These are phyloP conservation scores for Cunninghamia lanceolata DNA, from an alignment of 75 land plant genomes.

Conservation along the genomic window DNA sequence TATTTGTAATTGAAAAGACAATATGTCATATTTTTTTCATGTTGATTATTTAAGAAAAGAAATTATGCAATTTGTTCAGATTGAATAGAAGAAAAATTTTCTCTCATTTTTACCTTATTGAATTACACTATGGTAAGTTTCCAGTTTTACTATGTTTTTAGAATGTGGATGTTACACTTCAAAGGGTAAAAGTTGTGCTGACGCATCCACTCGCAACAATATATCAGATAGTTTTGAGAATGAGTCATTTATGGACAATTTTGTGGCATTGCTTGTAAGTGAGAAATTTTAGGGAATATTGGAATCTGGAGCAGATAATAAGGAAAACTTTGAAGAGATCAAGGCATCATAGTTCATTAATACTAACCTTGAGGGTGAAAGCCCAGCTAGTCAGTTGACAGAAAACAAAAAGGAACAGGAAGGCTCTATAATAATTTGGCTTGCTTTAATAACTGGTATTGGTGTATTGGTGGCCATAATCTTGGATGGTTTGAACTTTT, in stretches of 20 bases:
- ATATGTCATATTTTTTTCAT: no score
- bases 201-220: constrained; percentile 4
- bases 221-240: constrained; percentile 18
- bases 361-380: constrained; percentile 9
- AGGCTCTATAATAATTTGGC: constrained; percentile 57
- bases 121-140: no score
- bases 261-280: constrained; percentile 65
- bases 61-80: no score
- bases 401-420: constrained; percentile 19
- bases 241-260: constrained; percentile 61
- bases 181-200: constrained; percentile 15
- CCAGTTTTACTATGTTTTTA: no score
- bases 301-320: constrained; percentile 40
- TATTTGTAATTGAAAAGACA: no score
- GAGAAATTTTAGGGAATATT: constrained; percentile 77
- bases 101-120: no score
- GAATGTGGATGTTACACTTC: constrained; percentile 27
- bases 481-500: constrained; percentile 67
- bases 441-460: constrained; percentile 63
- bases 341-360: constrained; percentile 2
- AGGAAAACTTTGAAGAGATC: constrained; percentile 18
- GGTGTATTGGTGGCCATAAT: constrained; percentile 66
- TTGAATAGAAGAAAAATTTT: no score
- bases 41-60: no score
- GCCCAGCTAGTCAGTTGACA: constrained; percentile 1